Evolutionary conservation across 768 basidiomycete genomes (phyloP), one percentile per base, ranked within the genome.

Genomic region (Mycena pura): DNA sequence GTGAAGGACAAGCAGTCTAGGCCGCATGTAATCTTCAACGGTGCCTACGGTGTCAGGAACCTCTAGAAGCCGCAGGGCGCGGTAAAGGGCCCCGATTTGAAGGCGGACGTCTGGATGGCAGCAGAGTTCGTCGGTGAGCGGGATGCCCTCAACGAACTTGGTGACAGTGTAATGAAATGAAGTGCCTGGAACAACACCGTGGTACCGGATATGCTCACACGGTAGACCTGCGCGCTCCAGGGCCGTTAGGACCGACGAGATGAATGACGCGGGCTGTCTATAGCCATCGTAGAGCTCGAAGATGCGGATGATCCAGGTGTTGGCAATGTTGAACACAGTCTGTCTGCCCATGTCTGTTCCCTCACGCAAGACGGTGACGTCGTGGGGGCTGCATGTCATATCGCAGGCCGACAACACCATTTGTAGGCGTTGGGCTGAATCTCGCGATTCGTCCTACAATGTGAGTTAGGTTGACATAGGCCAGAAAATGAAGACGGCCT

Each of bases 281-380:
- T 21, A 57, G 10, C 46, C 38, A 10, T 47, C 55, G 28, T 57
- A 28, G 6, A 57, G 55, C 45, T 57, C 45, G 17, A 57, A 57
- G 31, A 57, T 47, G 11, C 46, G 45, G 19, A 48, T 28, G 11
- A 57, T 48, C 55, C 55, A 57, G 11, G 25, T 48, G 11, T 36
- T n/a, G n/a, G 55, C 34, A 14, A 57, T 11, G 27, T 39, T 28
- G 45, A 57, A 57, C n/a, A 57, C 55, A 5, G 45, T 36, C 15
- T 57, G 55, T 1, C 55, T 34, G 27, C 55, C 55, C 38, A 15
- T 28, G n/a, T 47, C 55, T 22, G 22, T 48, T 2, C 55, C 55
- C 19, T 45, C 44, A 14, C 55, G 55, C 46, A 57, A 32, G 19
- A 57, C 17, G 5, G 46, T 19, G n/a, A 56, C 21, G 5, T 47